Base-by-base conservation (phyloP, 2,329 filamentous ascomycete species). In the Ophiostoma ips region DNA sequence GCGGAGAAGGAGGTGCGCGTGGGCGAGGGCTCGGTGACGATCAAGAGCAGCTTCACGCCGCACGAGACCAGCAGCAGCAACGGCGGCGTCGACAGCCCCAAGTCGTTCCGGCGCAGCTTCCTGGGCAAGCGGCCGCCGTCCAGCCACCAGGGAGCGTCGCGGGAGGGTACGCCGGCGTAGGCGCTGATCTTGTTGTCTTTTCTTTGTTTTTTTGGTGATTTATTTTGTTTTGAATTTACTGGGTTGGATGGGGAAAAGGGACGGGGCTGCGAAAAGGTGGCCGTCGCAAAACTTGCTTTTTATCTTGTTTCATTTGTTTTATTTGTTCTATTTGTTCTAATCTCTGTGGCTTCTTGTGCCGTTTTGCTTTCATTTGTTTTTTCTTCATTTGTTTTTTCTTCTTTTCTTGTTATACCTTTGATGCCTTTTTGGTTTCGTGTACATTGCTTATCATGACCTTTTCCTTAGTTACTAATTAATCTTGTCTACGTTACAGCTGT, bases 1-100 rank as follows among this genome's bases (percentile, higher is more conserved):
- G 70, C 73, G 31, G 83, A 90, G 58, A 92, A 90, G 70, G 71
- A 78, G 37, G 67, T 98, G 48, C 75, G 70, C 33, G 81, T 89
- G 24, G 90, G 90, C 12, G 72, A 69, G 34, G 88, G 87, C 21
- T 75, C 68, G 1, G 82, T 95, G 1, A 71, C 79, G 0, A 63
- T 95, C 44, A 83, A 80, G 68, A 92, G 83, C 62, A 77, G 71
- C 49, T 95, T 94, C 60, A 69, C 69, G 24, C 66, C 71, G 1
- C 56, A 62, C 31, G 64, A 59, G 50, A 58, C 57, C 24, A 46
- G 58, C 61, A 59, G 65, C 56, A 65, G 64, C 55, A 65, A 68
- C 43, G 31, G 31, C 30, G 43, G 24, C 30, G 41, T 35, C 1
- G 68, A 70, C 33, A 75, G 70, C 56, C 73, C 74, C 16, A 70